Percentiles rank a stretch among this genome's conserved stretches.
Conservation (phyloP, 2,329 filamentous ascomycete species). For the Zymoseptoria tritici region DNA sequence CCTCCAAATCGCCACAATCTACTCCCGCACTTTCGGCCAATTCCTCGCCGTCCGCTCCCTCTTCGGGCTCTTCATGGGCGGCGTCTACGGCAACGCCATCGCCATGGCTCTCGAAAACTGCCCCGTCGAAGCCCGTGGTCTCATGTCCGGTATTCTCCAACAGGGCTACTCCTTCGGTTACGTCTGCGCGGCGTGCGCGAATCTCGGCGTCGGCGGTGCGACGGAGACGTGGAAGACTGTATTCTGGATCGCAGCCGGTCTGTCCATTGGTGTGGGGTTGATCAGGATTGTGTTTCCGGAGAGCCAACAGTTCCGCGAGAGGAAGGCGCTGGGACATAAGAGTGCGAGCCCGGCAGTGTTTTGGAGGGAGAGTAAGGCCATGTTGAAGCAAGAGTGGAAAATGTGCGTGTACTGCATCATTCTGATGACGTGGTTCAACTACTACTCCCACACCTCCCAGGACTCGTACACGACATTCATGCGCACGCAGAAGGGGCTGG, state of each 20-base stretch:
- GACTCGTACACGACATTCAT: slow-evolving; percentile 79
- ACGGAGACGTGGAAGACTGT: slow-evolving; percentile 60
- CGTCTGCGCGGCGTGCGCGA: slow-evolving; percentile 67
- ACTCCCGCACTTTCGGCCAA: slow-evolving; percentile 61
- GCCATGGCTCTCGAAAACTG: slow-evolving; percentile 58
- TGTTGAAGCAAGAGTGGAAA: slow-evolving; percentile 65
- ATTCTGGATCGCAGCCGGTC: slow-evolving; percentile 57
- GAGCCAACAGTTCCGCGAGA: slow-evolving; percentile 66
- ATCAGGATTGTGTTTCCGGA: slow-evolving; percentile 64
- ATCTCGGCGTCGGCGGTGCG: slow-evolving; percentile 61
- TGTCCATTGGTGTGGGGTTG: slow-evolving; percentile 62
- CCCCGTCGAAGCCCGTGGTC: slow-evolving; percentile 51
- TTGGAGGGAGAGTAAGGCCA: slow-evolving; percentile 60
- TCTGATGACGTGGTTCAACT: slow-evolving; percentile 68
- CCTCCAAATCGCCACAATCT: slow-evolving; percentile 72
- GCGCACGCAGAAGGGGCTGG: slow-evolving; percentile 62
- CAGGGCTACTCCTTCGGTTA: slow-evolving; percentile 65
- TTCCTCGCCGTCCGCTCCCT: slow-evolving; percentile 56
- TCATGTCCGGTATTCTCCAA: slow-evolving; percentile 76
- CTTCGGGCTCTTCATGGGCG: slow-evolving; percentile 59
- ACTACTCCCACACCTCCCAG: slow-evolving; percentile 71
- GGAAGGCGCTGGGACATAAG: slow-evolving; percentile 53
- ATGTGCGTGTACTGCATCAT: slow-evolving; percentile 71
- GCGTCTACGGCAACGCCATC: slow-evolving; percentile 54
- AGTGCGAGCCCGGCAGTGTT: slow-evolving; percentile 45